Evolutionary conservation across 2,329 filamentous ascomycete species (phyloP).

Genomic region (Allantophomopsis cytisporea): DNA sequence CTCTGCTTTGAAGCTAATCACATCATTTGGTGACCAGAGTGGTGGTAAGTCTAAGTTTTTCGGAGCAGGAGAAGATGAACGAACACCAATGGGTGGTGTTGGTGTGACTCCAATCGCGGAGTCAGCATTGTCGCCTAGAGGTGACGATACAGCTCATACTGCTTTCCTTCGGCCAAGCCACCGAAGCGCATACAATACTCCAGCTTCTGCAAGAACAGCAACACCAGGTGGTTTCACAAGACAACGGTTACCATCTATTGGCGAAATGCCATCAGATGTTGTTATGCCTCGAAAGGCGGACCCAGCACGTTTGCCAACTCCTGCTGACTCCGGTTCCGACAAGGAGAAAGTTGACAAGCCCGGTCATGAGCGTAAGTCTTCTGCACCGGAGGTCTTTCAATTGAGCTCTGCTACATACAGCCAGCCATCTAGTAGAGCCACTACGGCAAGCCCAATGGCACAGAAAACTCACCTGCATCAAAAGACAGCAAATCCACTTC

Average conservation of each 20-base stretch:
- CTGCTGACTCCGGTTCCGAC: constrained; percentile 31
- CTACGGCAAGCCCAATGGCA: constrained; percentile 56
- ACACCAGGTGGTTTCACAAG: constrained; percentile 47
- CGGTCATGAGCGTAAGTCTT: constrained; percentile 15
- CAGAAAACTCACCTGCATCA: constrained; percentile 28
- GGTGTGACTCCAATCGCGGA: constrained; percentile 84
- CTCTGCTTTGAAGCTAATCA: constrained; percentile 81
- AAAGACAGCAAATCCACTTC: constrained; percentile 37
- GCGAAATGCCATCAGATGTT: constrained; percentile 47
- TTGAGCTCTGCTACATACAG: constrained; percentile 20
- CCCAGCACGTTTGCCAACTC: constrained; percentile 24
- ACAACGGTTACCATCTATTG: constrained; percentile 64
- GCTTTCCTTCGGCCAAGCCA: constrained; percentile 55
- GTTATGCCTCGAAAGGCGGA: constrained; percentile 23
- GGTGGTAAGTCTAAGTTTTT: constrained; percentile 49
- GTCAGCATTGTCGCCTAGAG: constrained; percentile 59
- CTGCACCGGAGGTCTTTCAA: constrained; percentile 20
- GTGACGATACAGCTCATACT: constrained; percentile 46
- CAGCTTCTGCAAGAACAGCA: constrained; percentile 49
- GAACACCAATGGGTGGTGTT: constrained; percentile 65
- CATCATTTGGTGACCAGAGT: constrained; percentile 59
- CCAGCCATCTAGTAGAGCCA: constrained; percentile 25
- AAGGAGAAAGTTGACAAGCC: constrained; percentile 21
- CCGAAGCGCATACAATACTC: constrained; percentile 56
- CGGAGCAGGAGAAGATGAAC: constrained; percentile 35